phyloP scores from a whole-genome alignment of 2,329 filamentous ascomycete species.

The Aquanectria penicillioides region DNA sequence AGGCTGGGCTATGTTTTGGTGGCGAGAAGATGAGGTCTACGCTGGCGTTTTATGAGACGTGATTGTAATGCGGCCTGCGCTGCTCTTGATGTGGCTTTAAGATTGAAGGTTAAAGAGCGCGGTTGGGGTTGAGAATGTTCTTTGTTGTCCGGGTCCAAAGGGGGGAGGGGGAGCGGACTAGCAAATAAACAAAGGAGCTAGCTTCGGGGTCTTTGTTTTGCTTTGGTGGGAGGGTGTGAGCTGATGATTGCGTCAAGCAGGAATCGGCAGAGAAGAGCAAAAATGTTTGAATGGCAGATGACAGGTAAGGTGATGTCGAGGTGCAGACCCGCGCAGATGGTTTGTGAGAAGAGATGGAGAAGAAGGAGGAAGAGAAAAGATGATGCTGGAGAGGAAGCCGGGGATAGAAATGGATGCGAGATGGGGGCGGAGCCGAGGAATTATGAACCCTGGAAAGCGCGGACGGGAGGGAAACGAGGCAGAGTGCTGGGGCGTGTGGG shows the following conservation, averaged over 20 bases:
- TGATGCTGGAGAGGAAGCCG: conserved; percentile 16
- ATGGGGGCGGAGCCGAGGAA: conserved; percentile 22
- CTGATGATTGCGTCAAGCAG: conserved; percentile 35
- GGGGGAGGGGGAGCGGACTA: conserved; percentile 32
- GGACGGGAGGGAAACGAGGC: conserved; percentile 24
- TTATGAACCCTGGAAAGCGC: conserved; percentile 20
- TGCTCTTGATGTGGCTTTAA: conserved; percentile 4
- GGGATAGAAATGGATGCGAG: conserved; percentile 20
- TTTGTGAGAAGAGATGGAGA: conserved; percentile 1
- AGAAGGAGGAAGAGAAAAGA: neutral
- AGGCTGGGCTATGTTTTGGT: neutral
- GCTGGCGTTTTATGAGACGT: conserved; percentile 3
- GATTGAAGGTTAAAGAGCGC: too few relatives aligned
- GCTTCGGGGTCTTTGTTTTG: conserved; percentile 17
- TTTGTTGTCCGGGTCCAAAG: conserved; percentile 28
- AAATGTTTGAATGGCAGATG: neutral
- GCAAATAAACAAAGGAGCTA: conserved; percentile 27
- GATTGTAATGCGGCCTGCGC: conserved; percentile 22
- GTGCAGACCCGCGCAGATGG: conserved; percentile 22
- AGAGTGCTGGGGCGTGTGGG: conserved; percentile 12
- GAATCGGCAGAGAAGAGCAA: conserved; percentile 21
- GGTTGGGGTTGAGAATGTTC: conserved; percentile 6
- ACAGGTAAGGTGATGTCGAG: conserved; percentile 1
- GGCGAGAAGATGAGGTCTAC: neutral
- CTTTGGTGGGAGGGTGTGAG: conserved; percentile 13